Evolutionary conservation across 306 rosid genomes (phyloP), one percentile per base, ranked within the genome.

Genomic region (Ceratonia siliqua): DNA sequence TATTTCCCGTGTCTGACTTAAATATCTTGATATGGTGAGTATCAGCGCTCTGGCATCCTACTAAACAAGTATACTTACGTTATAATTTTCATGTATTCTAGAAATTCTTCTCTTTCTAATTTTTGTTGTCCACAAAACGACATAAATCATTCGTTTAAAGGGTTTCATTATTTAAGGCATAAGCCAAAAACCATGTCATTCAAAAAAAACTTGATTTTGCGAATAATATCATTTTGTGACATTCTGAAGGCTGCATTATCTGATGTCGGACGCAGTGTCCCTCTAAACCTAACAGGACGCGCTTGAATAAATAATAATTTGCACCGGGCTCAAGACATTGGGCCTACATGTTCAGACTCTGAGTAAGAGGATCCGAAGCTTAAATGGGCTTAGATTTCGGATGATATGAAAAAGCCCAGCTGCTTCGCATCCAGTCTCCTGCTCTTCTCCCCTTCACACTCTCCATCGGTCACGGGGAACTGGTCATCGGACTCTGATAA

Each of bases 401-500:
- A 10, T 3, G 1, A 21, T 20, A 28, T 42, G 8, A 62, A 13
- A 14, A 13, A 30, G 66, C 61, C 82, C 68, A 39, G 13, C 12
- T 12, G 43, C 12, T 21, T 38, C 35, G 14, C 1, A 9, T 25
- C 0, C 55, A 9, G 5, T 10, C 6, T 39, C 2, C 53, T 38
- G 2, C 70, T 28, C 30, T 5, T 57, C 73, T 32, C 5, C 28
- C 18, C 24, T 1, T 50, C 18, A 18, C 1, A 39, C 9, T 9
- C 10, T 42, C 46, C 2, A 58, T 11, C 21, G 32, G 56, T 27
- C 39, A 9, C 56, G 36, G 9, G 9, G 1, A 58, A 42, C 36
- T 46, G 53, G 30, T 35, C 17, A 32, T 17, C 24, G n/a, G 48
- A n/a, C 20, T 28, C 1, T 45, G 85, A 81, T 73, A 70, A 84